Conservation (phyloP, 2,329 filamentous ascomycete species). For the Paracorniculantispora psalliotae region DNA sequence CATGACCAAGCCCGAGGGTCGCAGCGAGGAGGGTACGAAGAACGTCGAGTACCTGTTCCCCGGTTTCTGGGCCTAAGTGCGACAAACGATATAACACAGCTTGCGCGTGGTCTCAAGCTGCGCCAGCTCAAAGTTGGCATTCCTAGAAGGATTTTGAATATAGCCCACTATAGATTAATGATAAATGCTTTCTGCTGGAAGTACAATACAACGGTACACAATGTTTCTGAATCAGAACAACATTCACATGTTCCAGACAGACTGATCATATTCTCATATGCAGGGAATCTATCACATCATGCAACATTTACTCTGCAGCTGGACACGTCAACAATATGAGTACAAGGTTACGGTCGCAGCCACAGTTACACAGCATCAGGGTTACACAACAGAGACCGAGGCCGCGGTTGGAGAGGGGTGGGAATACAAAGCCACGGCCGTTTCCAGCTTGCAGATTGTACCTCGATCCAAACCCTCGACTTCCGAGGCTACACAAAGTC, state of each 20-base stretch:
- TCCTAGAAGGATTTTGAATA: background rate
- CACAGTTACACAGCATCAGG: background rate
- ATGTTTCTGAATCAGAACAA: background rate
- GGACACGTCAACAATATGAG: constrained; percentile 1
- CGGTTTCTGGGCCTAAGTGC: constrained; percentile 56
- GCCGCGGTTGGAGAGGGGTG: background rate
- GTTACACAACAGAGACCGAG: background rate
- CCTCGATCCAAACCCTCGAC: background rate
- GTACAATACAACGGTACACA: background rate
- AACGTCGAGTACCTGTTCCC: constrained; percentile 86
- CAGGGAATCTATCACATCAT: background rate
- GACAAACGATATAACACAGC: no score
- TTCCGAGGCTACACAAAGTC: background rate
- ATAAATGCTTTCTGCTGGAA: background rate
- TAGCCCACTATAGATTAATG: background rate
- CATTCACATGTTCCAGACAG: background rate
- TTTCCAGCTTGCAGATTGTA: background rate
- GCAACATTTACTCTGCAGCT: background rate
- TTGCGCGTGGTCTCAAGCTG: background rate
- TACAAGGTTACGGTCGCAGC: background rate
- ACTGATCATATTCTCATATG: background rate
- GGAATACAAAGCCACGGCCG: background rate
- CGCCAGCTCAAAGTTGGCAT: background rate
- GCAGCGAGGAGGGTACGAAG: constrained; percentile 68
- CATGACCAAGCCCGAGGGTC: constrained; percentile 75